Conservation (phyloP, 495 filamentous ascomycete genomes). For the Penicillium arizonense region DNA sequence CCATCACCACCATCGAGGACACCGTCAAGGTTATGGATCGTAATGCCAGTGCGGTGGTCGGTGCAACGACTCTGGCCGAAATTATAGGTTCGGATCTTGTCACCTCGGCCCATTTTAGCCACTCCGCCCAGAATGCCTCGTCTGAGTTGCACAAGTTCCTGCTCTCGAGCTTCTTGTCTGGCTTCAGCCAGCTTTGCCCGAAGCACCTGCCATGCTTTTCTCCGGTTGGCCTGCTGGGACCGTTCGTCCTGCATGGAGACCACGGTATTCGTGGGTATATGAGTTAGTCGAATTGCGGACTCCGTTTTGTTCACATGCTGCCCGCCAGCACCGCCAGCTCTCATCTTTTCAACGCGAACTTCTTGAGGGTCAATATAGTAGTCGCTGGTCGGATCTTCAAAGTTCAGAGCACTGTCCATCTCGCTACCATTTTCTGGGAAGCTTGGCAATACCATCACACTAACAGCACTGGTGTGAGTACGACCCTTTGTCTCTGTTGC, state of each 20-base stretch:
- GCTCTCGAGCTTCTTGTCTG: constrained; percentile 80
- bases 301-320: constrained; percentile 99
- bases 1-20: constrained; percentile 71
- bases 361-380: constrained; percentile 87
- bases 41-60: constrained; percentile 85
- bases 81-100: constrained; percentile 96
- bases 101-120: constrained; percentile 76
- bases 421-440: constrained; percentile 60
- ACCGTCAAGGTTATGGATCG: constrained; percentile 76
- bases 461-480: constrained; percentile 89
- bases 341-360: constrained; percentile 86
- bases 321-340: constrained; percentile 85
- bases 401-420: constrained; percentile 55
- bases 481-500: constrained; percentile 86
- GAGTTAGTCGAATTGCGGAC: constrained; percentile 89
- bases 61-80: constrained; percentile 91
- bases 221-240: constrained; percentile 86
- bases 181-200: constrained; percentile 79
- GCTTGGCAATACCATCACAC: constrained; percentile 85
- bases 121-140: constrained; percentile 74
- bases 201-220: constrained; percentile 80
- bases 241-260: constrained; percentile 91
- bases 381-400: constrained; percentile 81
- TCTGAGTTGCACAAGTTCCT: constrained; percentile 68
- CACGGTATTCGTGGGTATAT: constrained; percentile 80